Evolutionary conservation across 805 yeast genomes (phyloP).

Genomic region (Wickerhamiella galacta): DNA sequence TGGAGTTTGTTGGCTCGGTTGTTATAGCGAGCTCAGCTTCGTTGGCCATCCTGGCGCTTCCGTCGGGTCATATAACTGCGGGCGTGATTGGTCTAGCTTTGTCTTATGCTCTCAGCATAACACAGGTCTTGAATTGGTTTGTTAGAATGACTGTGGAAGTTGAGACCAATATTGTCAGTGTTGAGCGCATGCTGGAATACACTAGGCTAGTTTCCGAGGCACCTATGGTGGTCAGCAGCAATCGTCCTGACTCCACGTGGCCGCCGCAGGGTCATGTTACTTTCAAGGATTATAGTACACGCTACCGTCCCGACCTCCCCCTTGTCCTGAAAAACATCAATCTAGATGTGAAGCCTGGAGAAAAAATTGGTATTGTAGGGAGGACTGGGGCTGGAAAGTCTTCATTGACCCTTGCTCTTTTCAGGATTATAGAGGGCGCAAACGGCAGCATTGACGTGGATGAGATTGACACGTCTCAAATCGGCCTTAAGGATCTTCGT

Average conservation of each 20-base stretch:
- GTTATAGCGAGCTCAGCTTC: conserved; percentile 79
- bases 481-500: conserved; percentile 68
- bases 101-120: conserved; percentile 81
- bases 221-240: conserved; percentile 43
- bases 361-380: conserved; percentile 90
- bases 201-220: conserved; percentile 70
- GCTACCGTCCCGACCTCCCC: conserved; percentile 69
- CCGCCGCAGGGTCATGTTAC: conserved; percentile 52
- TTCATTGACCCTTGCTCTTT: conserved; percentile 66
- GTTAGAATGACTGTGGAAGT: conserved; percentile 98
- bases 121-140: conserved; percentile 91
- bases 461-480: conserved; percentile 40
- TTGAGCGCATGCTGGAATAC: conserved; percentile 86
- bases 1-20: conserved; percentile 79
- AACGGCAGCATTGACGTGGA: conserved; percentile 60
- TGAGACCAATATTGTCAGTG: conserved; percentile 92
- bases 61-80: conserved; percentile 55
- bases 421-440: conserved; percentile 67
- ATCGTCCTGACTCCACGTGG: conserved; percentile 45
- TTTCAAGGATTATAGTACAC: conserved; percentile 61
- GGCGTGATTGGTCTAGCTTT: conserved; percentile 91
- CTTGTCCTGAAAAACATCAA: conserved; percentile 55
- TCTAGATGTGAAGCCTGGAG: conserved; percentile 49
- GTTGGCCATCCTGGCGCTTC: conserved; percentile 54
- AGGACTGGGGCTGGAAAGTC: conserved; percentile 96